These are phyloP conservation scores for Zelopaecilomyces penicillatus DNA, from an alignment of 2,329 filamentous ascomycete species.

Conservation along the genomic window DNA sequence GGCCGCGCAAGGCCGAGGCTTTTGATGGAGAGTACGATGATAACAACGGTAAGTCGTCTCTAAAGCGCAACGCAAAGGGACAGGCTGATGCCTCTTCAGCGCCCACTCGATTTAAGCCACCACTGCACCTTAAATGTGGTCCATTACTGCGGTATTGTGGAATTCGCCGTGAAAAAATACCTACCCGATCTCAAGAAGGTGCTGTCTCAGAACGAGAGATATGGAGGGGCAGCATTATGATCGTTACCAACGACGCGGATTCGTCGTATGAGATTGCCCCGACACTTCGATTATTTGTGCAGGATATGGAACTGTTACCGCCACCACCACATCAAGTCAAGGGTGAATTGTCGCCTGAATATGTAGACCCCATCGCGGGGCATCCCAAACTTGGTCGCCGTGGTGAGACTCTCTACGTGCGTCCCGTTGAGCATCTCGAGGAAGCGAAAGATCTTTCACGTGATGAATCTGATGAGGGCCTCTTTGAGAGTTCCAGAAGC, in stretches of 20 bases:
- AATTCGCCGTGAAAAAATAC: constrained; percentile 55
- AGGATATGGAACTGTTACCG: constrained; percentile 74
- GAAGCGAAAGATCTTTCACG: constrained; percentile 70
- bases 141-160: constrained; percentile 87
- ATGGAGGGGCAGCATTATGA: constrained; percentile 93
- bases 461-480: constrained; percentile 69
- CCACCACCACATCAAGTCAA: constrained; percentile 63
- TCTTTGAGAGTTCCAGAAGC: constrained; percentile 64
- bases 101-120: constrained; percentile 71
- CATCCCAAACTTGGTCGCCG: constrained; percentile 77
- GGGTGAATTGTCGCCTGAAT: constrained; percentile 65
- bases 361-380: constrained; percentile 82
- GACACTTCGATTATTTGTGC: constrained; percentile 73
- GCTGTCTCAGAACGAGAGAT: constrained; percentile 55
- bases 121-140: constrained; percentile 79
- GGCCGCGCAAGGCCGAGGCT: constrained; percentile 49
- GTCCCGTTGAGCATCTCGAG: constrained; percentile 78
- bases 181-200: constrained; percentile 19
- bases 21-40: constrained; percentile 64
- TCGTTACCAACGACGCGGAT: constrained; percentile 77
- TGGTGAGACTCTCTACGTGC: constrained; percentile 79
- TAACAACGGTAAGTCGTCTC: constrained; percentile 38
- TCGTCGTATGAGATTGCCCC: constrained; percentile 78
- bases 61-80: neutral
- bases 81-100: constrained; percentile 20